Base-by-base conservation (phyloP, 768 basidiomycete genomes). In the Russula earlei region DNA sequence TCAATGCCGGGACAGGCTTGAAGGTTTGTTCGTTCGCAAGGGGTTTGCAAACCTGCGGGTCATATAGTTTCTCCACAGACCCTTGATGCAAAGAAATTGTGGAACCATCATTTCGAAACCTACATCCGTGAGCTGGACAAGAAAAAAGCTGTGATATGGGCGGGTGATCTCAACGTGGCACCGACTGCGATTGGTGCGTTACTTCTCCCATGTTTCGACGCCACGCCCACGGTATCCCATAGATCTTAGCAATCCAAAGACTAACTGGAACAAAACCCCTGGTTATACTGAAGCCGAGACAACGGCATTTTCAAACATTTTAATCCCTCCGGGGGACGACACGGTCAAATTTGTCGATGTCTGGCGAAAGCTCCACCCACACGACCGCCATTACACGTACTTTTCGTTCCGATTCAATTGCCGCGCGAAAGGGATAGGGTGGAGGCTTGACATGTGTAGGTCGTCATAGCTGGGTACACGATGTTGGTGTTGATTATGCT, bases 281-380 rank as follows among this genome's bases (percentile, higher is more conserved):
- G 91, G 91, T 0, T 89, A 90, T 66, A 93, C 91, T 0, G 81
- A 87, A 64, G 81, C 77, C 8, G 91, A 94, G 70, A 90, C 85
- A 10, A 77, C 81, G 5, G 81, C 85, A 0, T 92, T 85, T 67
- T 78, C 76, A 54, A 75, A 78, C 17, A 82, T 92, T 43, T 74
- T 94, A 0, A 70, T 78, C 46, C 74, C 84, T 6, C 70, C 80
- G 5, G 68, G 70, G 4, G 63, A 71, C 5, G 55, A 62, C 34
- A 70, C 63, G 22, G 67, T 49, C 40, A 69, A 66, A 65, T 86
- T 93, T 51, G 74, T 88, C 42, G 91, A 94, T 62, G 71, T 90
- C 37, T 94, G 91, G 91, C 76, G 91, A 47, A 70, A 78, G 27
- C 71, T 75, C 9, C 82, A 93, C 64, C 87, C 85, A 7, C 71